phyloP scores from a whole-genome alignment of 2,329 filamentous ascomycete genomes.

The Pseudonectria buxi region DNA sequence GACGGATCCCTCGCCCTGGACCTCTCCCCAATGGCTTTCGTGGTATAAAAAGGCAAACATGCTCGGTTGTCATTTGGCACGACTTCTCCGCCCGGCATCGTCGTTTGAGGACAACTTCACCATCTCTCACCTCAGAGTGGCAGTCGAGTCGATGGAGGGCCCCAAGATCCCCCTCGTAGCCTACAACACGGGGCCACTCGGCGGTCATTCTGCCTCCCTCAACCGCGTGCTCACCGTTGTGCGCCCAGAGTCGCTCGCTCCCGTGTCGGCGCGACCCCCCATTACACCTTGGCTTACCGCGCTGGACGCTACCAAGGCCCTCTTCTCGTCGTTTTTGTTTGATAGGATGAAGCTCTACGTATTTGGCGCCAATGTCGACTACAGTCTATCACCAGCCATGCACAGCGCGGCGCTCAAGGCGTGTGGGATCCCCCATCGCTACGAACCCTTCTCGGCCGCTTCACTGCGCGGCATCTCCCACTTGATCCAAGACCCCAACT shows the following conservation, averaged over 20 bases:
- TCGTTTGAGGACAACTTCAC: conserved; percentile 57
- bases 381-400: conserved; percentile 72
- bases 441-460: conserved; percentile 56
- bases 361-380: conserved; percentile 64
- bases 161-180: conserved; percentile 49
- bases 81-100: conserved; percentile 51
- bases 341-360: conserved; percentile 68
- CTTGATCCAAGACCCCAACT: conserved; percentile 57
- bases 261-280: conserved; percentile 16
- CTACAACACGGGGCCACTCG: conserved; percentile 58
- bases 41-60: conserved; percentile 52
- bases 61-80: conserved; percentile 55
- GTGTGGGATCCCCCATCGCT: conserved; percentile 63
- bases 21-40: conserved; percentile 45
- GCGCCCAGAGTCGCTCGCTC: conserved; percentile 33
- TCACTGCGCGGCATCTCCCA: conserved; percentile 57
- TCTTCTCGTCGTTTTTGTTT: conserved; percentile 60
- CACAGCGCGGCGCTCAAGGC: conserved; percentile 63
- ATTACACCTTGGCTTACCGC: conserved; percentile 44
- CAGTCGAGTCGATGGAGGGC: conserved; percentile 35
- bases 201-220: conserved; percentile 59
- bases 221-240: conserved; percentile 59
- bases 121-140: conserved; percentile 47
- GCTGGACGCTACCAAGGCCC: conserved; percentile 54
- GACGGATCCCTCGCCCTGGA: conserved; percentile 45